A percentile compares a stretch with the other conserved stretches of the same genome.
Evolutionary conservation across 345 rosid species (phyloP).

Genomic region (Eucalyptus erythrocorys): DNA sequence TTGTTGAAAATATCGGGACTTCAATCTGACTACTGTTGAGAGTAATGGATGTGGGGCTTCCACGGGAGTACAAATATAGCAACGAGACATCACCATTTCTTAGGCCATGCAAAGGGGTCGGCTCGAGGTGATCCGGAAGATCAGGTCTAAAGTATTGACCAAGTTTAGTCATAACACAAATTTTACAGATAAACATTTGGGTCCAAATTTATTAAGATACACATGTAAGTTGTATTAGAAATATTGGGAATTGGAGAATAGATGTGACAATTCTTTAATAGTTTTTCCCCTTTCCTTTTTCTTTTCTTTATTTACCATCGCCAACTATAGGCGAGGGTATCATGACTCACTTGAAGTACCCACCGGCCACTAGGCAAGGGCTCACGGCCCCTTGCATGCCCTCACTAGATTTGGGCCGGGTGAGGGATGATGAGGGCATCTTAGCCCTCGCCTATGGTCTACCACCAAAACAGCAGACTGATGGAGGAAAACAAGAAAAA

Average conservation of each 20-base stretch:
- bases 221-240: not conserved
- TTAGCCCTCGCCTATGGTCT: not conserved
- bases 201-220: not conserved
- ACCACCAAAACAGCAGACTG: fast-evolving
- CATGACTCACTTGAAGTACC: not conserved
- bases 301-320: not conserved
- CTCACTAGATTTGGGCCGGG: not conserved
- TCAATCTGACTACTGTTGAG: not conserved
- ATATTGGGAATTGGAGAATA: too few species aligned
- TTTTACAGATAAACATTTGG: not conserved
- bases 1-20: not conserved
- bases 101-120: not conserved
- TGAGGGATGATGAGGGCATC: not conserved
- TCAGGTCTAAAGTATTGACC: not conserved
- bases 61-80: not conserved
- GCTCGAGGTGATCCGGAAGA: not conserved
- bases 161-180: not conserved
- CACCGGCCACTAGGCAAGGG: not conserved
- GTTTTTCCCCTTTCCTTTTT: too few species aligned
- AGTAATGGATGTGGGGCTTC: not conserved
- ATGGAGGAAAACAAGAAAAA: not conserved
- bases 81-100: not conserved
- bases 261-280: too few species aligned
- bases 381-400: not conserved
- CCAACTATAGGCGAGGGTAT: too few species aligned